A percentile compares a stretch with the other conserved stretches of the same genome.
phyloP scores from a whole-genome alignment of 2,329 filamentous ascomycete genomes.

The Pestalotiopsis sp. region DNA sequence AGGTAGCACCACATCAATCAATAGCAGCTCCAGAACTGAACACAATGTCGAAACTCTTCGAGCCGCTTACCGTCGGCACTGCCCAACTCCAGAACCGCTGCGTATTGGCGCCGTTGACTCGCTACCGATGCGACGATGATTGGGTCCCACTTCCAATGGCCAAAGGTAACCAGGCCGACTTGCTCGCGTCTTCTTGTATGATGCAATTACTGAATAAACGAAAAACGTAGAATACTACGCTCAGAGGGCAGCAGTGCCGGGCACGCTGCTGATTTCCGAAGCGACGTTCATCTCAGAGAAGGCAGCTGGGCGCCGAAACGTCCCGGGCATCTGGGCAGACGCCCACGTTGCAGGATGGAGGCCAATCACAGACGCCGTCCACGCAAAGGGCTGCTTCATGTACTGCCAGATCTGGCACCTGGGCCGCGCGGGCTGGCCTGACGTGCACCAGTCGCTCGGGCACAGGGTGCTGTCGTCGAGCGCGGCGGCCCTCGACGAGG shows the following conservation, averaged over 20 bases:
- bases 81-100: slow-evolving; percentile 46
- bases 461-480: slow-evolving; percentile 49
- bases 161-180: slow-evolving; percentile 18
- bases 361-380: slow-evolving; percentile 58
- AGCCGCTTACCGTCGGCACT: slow-evolving; percentile 44
- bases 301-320: slow-evolving; percentile 47
- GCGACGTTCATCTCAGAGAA: slow-evolving; percentile 53
- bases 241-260: slow-evolving; percentile 36
- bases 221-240: slow-evolving; percentile 28
- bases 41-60: slow-evolving; percentile 35
- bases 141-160: slow-evolving; percentile 48
- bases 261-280: slow-evolving; percentile 59
- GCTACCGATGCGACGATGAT: slow-evolving; percentile 44
- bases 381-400: slow-evolving; percentile 59
- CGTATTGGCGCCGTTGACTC: slow-evolving; percentile 52
- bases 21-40: neutral
- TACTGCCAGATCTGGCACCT: slow-evolving; percentile 68
- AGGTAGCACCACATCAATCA: too few species aligned
- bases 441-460: slow-evolving; percentile 42
- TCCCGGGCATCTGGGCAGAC: slow-evolving; percentile 56
- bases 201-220: neutral
- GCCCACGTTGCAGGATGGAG: slow-evolving; percentile 58
- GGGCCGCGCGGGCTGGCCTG: slow-evolving; percentile 52
- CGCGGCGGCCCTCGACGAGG: slow-evolving; percentile 46
- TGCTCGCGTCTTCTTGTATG: neutral